phyloP scores from a whole-genome alignment of 805 yeast species.

The Candida piceae region DNA sequence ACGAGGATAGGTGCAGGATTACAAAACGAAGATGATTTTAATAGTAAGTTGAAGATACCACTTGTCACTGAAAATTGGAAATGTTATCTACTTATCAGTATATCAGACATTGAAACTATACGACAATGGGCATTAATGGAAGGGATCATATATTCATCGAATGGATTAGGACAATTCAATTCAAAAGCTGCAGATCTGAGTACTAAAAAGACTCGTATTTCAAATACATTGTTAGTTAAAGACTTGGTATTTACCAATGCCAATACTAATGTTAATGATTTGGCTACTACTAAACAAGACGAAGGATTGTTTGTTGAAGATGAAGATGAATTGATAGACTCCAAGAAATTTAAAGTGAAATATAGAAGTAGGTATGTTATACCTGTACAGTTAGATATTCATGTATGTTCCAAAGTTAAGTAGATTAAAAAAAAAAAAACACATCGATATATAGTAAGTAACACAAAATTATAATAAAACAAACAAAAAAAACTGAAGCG shows the following conservation, averaged over 20 bases:
- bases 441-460: no score
- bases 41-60: conserved; percentile 13
- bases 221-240: conserved; percentile 12
- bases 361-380: conserved; percentile 15
- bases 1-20: background rate
- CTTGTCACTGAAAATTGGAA: conserved; percentile 23
- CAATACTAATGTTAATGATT: no score
- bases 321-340: conserved; percentile 6
- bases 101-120: conserved; percentile 16
- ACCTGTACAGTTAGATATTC: conserved; percentile 20
- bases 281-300: conserved; percentile 1
- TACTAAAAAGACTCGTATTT: background rate
- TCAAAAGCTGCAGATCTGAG: background rate
- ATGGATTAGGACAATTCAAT: background rate
- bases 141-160: no score
- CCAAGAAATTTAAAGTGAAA: conserved; percentile 13
- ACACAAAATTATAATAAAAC: no score
- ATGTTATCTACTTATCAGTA: conserved; percentile 18
- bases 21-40: background rate
- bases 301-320: conserved; percentile 1
- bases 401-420: conserved; percentile 19
- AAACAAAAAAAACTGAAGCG: no score
- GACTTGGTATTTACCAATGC: conserved; percentile 9
- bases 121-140: conserved; percentile 3
- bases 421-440: no score